phyloP scores from a whole-genome alignment of 306 rosid species.

The Calophaca sinica region DNA sequence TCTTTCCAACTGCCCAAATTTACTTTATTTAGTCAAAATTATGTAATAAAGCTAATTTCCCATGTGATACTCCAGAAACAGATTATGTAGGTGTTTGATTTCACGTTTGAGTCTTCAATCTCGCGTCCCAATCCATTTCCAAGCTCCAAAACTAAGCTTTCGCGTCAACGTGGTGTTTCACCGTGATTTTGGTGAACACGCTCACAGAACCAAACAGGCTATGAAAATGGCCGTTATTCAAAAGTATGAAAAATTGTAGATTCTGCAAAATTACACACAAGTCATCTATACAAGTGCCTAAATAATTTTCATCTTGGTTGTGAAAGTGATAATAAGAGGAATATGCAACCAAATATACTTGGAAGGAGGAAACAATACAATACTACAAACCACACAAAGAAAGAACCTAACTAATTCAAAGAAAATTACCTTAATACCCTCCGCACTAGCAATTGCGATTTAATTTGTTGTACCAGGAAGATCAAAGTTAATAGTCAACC shows the following conservation, averaged over 20 bases:
- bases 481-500: conserved; percentile 50
- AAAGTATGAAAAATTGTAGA: conserved; percentile 7
- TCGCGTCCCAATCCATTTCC: too few species aligned
- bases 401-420: conserved; percentile 7
- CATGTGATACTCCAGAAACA: conserved; percentile 23
- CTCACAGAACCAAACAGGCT: too few species aligned
- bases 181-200: too few species aligned
- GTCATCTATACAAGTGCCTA: not conserved
- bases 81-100: not conserved
- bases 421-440: conserved; percentile 42
- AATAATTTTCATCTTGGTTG: not conserved
- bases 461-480: conserved; percentile 23
- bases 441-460: conserved; percentile 22
- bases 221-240: conserved; percentile 23
- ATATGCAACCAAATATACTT: conserved; percentile 22
- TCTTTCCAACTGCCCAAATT: conserved; percentile 31
- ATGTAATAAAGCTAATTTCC: conserved; percentile 39
- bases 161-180: too few species aligned
- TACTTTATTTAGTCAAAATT: conserved; percentile 46
- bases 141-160: not conserved
- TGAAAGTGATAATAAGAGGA: not conserved
- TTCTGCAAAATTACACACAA: conserved; percentile 15
- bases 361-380: not conserved
- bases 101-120: too few species aligned
- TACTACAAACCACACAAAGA: conserved; percentile 26